phyloP scores from a whole-genome alignment of 768 basidiomycete species.

The Psilocybe azurescens region DNA sequence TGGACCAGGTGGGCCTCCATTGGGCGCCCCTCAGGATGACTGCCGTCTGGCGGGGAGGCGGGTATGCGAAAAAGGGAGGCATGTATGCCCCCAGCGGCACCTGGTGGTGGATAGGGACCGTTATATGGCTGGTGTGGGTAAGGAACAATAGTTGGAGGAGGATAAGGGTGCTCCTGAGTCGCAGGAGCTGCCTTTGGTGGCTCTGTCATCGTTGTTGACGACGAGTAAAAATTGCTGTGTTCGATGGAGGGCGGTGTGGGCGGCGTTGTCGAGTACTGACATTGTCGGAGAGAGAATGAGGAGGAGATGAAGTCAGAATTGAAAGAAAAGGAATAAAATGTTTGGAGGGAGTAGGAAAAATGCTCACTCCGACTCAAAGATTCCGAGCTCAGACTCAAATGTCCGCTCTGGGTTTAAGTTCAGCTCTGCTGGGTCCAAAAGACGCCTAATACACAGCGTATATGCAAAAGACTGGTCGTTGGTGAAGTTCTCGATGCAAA shows the following conservation, averaged over 20 bases:
- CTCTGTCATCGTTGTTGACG: constrained; percentile 36
- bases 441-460: background rate
- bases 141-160: constrained; percentile 35
- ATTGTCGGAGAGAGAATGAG: constrained; percentile 13
- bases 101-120: constrained; percentile 36
- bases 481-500: constrained; percentile 4
- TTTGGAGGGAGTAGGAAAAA: constrained; percentile 34
- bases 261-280: constrained; percentile 1
- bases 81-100: constrained; percentile 44
- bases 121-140: constrained; percentile 40
- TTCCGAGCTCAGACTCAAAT: constrained; percentile 50
- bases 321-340: constrained; percentile 12
- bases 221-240: background rate
- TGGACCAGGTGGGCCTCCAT: constrained; percentile 36
- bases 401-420: constrained; percentile 22
- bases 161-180: constrained; percentile 38
- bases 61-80: constrained; percentile 46
- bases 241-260: background rate
- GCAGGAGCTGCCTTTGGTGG: constrained; percentile 32
- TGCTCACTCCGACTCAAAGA: constrained; percentile 54
- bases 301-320: constrained; percentile 12
- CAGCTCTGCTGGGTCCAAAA: constrained; percentile 13
- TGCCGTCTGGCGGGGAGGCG: constrained; percentile 42
- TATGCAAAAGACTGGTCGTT: constrained; percentile 4
- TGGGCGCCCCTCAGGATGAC: constrained; percentile 40